Base-by-base conservation (phyloP, 768 basidiomycete species). In the Leucocoprinus leucothites region DNA sequence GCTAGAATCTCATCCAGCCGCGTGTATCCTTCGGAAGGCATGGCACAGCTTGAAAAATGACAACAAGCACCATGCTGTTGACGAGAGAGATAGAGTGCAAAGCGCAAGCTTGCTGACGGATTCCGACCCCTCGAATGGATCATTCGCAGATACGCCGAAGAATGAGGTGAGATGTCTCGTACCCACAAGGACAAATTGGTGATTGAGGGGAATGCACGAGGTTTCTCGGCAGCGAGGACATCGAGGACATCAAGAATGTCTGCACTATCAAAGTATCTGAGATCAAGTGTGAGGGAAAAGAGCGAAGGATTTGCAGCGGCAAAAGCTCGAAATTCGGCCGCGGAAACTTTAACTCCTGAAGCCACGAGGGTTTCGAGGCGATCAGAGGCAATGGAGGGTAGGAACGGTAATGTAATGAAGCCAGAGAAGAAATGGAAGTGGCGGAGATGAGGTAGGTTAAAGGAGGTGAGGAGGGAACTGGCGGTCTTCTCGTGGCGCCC, bases 391-490 rank as follows among this genome's bases (percentile, higher is more conserved):
- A 55, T 41, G 26, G 26, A 26, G 19, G 53, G 53, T 38, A 55
- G 40, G 38, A 48, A 48, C 18, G 53, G 53, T 8, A 55, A 38
- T 4, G 53, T 55, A 24, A 55, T 22, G 34, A 55, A 48, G 46
- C 53, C 53, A 2, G 53, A 55, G 46, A 55, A 55, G 46, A 48
- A 55, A 31, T 55, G 46, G 47, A 55, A 48, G 35, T 55, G 47
- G 9, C 53, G 53, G 53, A 55, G 53, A 43, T 48, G 24, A 34
- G 53, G 53, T 5, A 55, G 38, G 46, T 55, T 26, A 35, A 55
- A 48, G 9, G 26, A 16, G 47, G 46, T 41, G 21, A 55, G 47
- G 38, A 55, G 53, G 14, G 53, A 43, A 19, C 25, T 40, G 11
- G 45, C 45, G 11, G 53, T 48, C 45, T 55, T 55, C n/a, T 41